Percentiles rank a stretch among this genome's conserved stretches.
These are phyloP conservation scores for Curvularia verruculosa DNA, from an alignment of 2,329 filamentous ascomycete species.

Conservation along the genomic window DNA sequence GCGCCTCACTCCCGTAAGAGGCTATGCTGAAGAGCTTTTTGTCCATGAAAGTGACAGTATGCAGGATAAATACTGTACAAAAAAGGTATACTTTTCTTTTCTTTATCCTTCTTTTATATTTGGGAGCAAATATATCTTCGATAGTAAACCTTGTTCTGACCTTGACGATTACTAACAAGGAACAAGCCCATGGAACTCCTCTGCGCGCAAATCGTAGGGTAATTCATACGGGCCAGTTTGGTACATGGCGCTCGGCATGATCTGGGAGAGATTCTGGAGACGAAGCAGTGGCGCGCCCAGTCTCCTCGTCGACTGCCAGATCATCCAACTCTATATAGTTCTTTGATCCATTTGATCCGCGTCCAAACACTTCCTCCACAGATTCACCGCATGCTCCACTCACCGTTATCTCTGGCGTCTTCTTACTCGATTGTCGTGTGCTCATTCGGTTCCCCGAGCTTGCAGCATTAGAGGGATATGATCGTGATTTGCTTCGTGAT, in stretches of 20 bases:
- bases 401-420: constrained; percentile 1
- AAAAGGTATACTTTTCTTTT: neutral
- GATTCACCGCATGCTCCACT: constrained; percentile 6
- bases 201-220: neutral
- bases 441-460: constrained; percentile 8
- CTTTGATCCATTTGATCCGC: constrained; percentile 4
- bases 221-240: constrained; percentile 5
- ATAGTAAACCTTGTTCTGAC: neutral
- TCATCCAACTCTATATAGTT: constrained; percentile 9
- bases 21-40: neutral
- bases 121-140: neutral
- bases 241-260: constrained; percentile 4
- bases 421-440: constrained; percentile 5
- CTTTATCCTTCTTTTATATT: neutral
- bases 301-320: constrained; percentile 9
- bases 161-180: neutral
- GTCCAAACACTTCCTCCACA: constrained; percentile 5
- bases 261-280: constrained; percentile 5
- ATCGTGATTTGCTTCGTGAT: constrained; percentile 3
- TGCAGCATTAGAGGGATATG: constrained; percentile 6
- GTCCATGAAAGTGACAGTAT: neutral
- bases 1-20: neutral
- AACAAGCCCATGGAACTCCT: constrained; percentile 1
- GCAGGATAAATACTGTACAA: neutral
- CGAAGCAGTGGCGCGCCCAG: constrained; percentile 4